phyloP scores from a whole-genome alignment of 805 yeast genomes.

The Suhomyces xylopsoci region DNA sequence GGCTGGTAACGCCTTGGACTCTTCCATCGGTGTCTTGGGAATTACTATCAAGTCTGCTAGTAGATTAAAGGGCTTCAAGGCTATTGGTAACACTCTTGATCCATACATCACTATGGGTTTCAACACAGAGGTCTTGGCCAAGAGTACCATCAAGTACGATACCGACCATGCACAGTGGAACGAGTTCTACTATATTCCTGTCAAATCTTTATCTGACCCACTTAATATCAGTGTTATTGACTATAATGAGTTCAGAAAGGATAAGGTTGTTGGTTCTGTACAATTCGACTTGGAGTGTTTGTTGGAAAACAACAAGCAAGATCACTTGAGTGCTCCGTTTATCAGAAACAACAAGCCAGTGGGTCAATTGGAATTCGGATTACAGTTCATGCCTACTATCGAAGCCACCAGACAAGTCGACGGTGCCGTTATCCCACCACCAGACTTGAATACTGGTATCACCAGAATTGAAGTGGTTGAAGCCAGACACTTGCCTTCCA shows the following conservation, averaged over 20 bases:
- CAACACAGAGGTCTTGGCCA: slow-evolving; percentile 55
- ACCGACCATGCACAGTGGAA: slow-evolving; percentile 80
- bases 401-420: slow-evolving; percentile 62
- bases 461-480: slow-evolving; percentile 63
- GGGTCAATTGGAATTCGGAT: slow-evolving; percentile 69
- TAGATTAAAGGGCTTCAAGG: slow-evolving; percentile 64
- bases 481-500: slow-evolving; percentile 51
- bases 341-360: slow-evolving; percentile 80
- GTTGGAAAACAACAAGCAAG: slow-evolving; percentile 49
- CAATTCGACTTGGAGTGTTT: slow-evolving; percentile 71
- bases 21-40: slow-evolving; percentile 84
- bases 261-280: slow-evolving; percentile 73
- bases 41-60: slow-evolving; percentile 65
- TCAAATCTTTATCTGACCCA: slow-evolving; percentile 79
- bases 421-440: slow-evolving; percentile 81
- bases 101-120: slow-evolving; percentile 81
- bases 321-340: slow-evolving; percentile 52
- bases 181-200: slow-evolving; percentile 68
- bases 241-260: slow-evolving; percentile 75
- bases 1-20: slow-evolving; percentile 74
- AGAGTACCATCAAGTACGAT: slow-evolving; percentile 65
- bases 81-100: slow-evolving; percentile 77
- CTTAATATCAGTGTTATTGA: slow-evolving; percentile 69
- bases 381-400: slow-evolving; percentile 74
- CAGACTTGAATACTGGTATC: slow-evolving; percentile 93